Evolutionary conservation across 345 rosid species (phyloP), one percentile per base, ranked within the genome.

Genomic region (Combretum micranthum): DNA sequence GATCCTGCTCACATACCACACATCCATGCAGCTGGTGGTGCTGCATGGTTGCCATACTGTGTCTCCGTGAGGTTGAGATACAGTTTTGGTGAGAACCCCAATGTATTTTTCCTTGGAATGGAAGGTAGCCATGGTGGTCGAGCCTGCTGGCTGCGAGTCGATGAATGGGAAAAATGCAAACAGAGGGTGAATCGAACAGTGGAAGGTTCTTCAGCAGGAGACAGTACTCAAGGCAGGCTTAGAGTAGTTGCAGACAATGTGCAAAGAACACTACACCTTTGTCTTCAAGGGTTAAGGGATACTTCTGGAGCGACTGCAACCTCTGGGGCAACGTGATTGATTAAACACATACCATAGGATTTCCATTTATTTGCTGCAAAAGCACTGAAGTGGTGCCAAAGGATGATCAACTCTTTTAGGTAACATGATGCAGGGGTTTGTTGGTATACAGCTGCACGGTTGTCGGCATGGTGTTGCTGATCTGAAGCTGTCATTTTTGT

Each of bases 81-180:
- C 69, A 79, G 77, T 12, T 94, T 85, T 54, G 86, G 88, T 13
- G 97, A 94, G 54, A 90, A 67, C 65, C 60, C 72, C 0, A 72
- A 51, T 16, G 88, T 87, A 46, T 62, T 78, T 42, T 85, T 85
- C 68, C 85, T 90, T 42, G 77, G 90, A 2, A 89, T 87, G 92
- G 99, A 94, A 77, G 99, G 99, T 58, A 90, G 97, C 71, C 99
- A 94, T 49, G 99, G 99, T 57, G 99, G 99, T 25, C 69, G 86
- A 13, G 90, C 96, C 23, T 94, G 97, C 77, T 94, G 97, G 99
- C 71, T 70, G 15, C 74, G 74, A 15, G 70, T 50, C 15, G 97
- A 90, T 1, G 97, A 90, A 14, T 94, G 99, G 99, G 97, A 94
- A 66, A 87, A 82, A 64, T 90, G 92, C 74, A 90, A 85, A 67